Evolutionary conservation across 306 rosid species (phyloP), one percentile per base, ranked within the genome.

Genomic region (Malus sylvestris): DNA sequence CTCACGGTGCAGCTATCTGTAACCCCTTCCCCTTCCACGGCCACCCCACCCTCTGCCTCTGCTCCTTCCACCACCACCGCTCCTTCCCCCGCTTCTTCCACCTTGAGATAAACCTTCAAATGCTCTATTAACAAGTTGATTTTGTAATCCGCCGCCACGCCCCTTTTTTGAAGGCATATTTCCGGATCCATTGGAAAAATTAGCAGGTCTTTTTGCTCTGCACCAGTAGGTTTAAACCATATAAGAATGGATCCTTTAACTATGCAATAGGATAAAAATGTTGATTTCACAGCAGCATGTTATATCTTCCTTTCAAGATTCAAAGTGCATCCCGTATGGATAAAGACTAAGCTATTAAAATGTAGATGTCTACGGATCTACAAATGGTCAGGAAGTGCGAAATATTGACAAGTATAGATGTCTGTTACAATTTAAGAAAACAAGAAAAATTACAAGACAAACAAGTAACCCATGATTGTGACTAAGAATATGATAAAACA

Each of bases 91-190:
- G 30, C 76, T 76, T 76, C 96, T 83, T 61, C 97, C 94, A 25
- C 95, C 92, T 65, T 83, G 83, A 68, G 96, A 89, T 81, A 95
- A 76, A 55, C 97, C 99, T 65, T 86, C 96, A 77, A 91, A 82
- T 13, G 98, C 98, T 86, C 96, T 96, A 81, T 88, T 88, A 78
- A 87, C 94, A 70, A 92, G 96, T 80, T 96, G 99, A 79, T 81
- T 87, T 81, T 80, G 98, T 30, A 85, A 27, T 74, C 90, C 88
- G 44, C 96, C 97, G 66, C 95, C 97, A 33, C 97, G 90, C 58
- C 93, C 96, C 83, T 88, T 92, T 89, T 92, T 91, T 32, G 89
- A 67, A 14, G 87, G 75, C 32, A 71, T 63, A 66, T 85, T 92
- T 67, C 88, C 84, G 32, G 97, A 82, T 60, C 87, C 97, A 59